Base-by-base conservation (phyloP, 768 basidiomycete species). In the Hygrocybe punicea region DNA sequence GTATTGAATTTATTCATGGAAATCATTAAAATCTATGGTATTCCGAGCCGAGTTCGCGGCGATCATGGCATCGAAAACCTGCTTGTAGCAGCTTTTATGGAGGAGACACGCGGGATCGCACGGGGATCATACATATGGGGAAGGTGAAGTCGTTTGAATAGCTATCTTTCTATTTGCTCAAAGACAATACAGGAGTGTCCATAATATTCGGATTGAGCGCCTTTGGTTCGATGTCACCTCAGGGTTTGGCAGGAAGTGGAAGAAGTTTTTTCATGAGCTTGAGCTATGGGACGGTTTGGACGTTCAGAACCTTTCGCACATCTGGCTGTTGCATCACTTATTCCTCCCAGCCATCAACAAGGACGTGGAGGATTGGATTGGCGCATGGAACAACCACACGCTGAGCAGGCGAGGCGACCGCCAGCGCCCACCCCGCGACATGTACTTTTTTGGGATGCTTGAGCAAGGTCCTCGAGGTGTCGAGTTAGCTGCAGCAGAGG, bases 251-350 rank as follows among this genome's bases (percentile, higher is more conserved):
- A 23, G 44, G 19, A 75, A 74, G 47, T 79, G 77, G 76, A 71
- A 73, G 42, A 45, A 57, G 0, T 74, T 77, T 51, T 78, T 78
- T 59, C 29, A 60, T 14, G 59, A 63, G 2, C 70, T 80, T 5
- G 73, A 78, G 55, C 33, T 56, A 4, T 37, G 63, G 13, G 49
- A 68, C 36, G 59, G 65, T 1, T 66, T 80, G 0, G 56, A 75
- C 39, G 53, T 51, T 2, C 47, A 66, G 13, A 42, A 58, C 6
- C 34, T 61, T 6, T 58, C 54, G 8, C 76, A 78, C 55, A 73
- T 77, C 39, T 80, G 77, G 75, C 64, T 78, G 4, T 60, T 76
- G 1, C 75, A 75, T 46, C 58, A 68, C 40, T 65, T 78, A 0
- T 79, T 79, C 53, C 67, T 78, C 1, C 8, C 46, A 2, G 21